These are phyloP conservation scores for Arthroderma sp. DNA, from an alignment of 2,329 filamentous ascomycete genomes.

Conservation along the genomic window DNA sequence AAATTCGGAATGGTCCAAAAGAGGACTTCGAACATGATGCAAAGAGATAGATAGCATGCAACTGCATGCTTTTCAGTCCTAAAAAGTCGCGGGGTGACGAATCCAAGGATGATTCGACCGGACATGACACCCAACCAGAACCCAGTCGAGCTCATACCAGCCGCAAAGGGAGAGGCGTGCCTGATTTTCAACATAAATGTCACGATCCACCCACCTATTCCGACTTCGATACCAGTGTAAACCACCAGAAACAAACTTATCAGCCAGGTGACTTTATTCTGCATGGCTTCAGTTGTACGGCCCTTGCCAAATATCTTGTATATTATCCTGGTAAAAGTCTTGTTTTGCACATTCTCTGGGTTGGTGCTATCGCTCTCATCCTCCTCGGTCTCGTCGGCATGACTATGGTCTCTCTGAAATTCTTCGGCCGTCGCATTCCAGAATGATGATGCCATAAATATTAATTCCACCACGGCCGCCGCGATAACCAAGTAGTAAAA, in stretches of 20 bases:
- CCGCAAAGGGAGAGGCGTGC: constrained; percentile 53
- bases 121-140: constrained; percentile 77
- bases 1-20: constrained; percentile 75
- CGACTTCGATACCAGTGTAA: constrained; percentile 63
- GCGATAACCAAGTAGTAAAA: constrained; percentile 63
- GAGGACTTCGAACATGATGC: constrained; percentile 53
- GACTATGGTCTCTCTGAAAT: constrained; percentile 31
- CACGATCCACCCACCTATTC: constrained; percentile 67
- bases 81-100: constrained; percentile 50
- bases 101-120: constrained; percentile 59
- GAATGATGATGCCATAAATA: constrained; percentile 42
- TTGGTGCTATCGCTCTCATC: constrained; percentile 15
- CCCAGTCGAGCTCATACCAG: constrained; percentile 62
- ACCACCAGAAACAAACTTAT: constrained; percentile 59
- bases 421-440: constrained; percentile 45
- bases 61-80: constrained; percentile 59
- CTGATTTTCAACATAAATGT: constrained; percentile 76
- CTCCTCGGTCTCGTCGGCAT: constrained; percentile 25
- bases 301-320: constrained; percentile 9
- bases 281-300: constrained; percentile 17
- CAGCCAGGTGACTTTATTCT: constrained; percentile 50
- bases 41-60: constrained; percentile 49
- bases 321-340: neutral
- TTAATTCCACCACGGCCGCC: constrained; percentile 42
- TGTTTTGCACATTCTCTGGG: neutral